phyloP scores from a whole-genome alignment of 805 yeast genomes.

The Cyberlindnera xishuangbannaensis region DNA sequence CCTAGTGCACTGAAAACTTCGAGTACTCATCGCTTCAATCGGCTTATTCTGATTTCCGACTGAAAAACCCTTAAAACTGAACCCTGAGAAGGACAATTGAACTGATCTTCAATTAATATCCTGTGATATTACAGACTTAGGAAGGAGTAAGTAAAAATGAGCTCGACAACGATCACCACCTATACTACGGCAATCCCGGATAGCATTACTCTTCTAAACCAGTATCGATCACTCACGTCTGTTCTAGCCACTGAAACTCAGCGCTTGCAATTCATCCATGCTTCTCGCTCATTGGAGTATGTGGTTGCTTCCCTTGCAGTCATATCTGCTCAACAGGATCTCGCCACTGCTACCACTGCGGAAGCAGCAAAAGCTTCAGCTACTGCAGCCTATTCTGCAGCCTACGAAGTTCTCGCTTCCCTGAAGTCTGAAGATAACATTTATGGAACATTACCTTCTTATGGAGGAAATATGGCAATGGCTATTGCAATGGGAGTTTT shows the following conservation, averaged over 20 bases:
- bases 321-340: constrained; percentile 11
- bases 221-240: constrained; percentile 11
- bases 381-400: constrained; percentile 5
- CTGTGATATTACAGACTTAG: too few relatives aligned
- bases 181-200: too few relatives aligned
- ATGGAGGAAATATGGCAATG: constrained; percentile 57
- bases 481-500: constrained; percentile 48
- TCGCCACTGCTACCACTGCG: constrained; percentile 10
- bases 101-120: too few relatives aligned
- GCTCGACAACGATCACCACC: too few relatives aligned
- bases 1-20: too few relatives aligned
- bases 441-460: constrained; percentile 44
- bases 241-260: constrained; percentile 19
- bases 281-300: constrained; percentile 16
- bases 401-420: constrained; percentile 13
- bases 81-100: too few relatives aligned
- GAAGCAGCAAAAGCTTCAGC: constrained; percentile 12
- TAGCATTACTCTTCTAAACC: too few relatives aligned
- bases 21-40: too few relatives aligned
- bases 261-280: constrained; percentile 3
- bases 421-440: constrained; percentile 12
- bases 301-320: constrained; percentile 16
- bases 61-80: too few relatives aligned
- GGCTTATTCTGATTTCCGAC: too few relatives aligned
- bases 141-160: too few relatives aligned